Evolutionary conservation across 345 rosid species (phyloP).

Genomic region (Kandelia obovata): DNA sequence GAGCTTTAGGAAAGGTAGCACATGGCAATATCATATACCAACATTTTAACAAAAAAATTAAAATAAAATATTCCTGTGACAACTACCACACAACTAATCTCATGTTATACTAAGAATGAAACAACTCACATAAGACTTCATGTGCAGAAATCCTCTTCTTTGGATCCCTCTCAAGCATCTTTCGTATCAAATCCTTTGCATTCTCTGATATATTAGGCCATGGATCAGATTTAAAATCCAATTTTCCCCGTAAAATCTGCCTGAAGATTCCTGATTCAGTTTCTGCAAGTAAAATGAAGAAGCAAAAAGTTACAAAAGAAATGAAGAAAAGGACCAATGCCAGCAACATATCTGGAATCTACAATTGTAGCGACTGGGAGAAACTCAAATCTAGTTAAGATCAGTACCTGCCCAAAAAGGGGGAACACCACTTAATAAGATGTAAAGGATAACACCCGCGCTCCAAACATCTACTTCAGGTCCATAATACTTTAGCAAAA

Average conservation of each 20-base stretch:
- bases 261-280: constrained; percentile 95
- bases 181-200: constrained; percentile 77
- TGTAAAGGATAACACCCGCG: constrained; percentile 92
- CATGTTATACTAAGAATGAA: constrained; percentile 8
- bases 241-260: constrained; percentile 78
- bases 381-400: background rate
- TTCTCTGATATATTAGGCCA: constrained; percentile 91
- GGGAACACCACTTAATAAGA: constrained; percentile 90
- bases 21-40: background rate
- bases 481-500: constrained; percentile 80
- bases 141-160: constrained; percentile 77
- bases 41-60: too few relatives aligned
- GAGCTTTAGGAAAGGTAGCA: background rate
- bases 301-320: constrained; percentile 1
- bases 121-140: constrained; percentile 73
- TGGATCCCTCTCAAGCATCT: constrained; percentile 93
- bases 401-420: constrained; percentile 90
- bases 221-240: constrained; percentile 86
- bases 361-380: constrained; percentile 1
- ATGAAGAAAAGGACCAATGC: background rate
- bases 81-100: background rate
- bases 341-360: background rate
- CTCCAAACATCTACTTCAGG: constrained; percentile 95
- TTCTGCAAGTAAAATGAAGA: constrained; percentile 43
- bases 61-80: background rate